Base-by-base conservation (phyloP, 768 basidiomycete genomes). In the Cyathus striatus region DNA sequence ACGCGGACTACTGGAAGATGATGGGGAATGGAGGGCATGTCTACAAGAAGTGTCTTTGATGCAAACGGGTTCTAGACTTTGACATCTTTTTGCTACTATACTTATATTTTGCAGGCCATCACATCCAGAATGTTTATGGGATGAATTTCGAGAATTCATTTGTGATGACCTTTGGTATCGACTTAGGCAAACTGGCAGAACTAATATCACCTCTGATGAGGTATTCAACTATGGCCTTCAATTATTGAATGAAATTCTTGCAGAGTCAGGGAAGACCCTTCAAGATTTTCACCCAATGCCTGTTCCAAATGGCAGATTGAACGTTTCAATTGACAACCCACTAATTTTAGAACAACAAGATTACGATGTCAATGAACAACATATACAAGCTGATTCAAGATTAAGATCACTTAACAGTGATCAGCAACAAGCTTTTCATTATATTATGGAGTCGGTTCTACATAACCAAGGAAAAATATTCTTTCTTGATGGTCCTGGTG, bases 401-500 rank as follows among this genome's bases (percentile, higher is more conserved):
- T 16, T 20, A 7, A 39, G 23, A n/a, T n/a, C n/a, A 16, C 44
- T 69, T 6, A 72, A 69, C 57, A 7, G 5, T 5, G 63, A 62
- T 5, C 69, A 70, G 41, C 41, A 37, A 6, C 5, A 3, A n/a
- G 61, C 62, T 2, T 69, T 56, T 52, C 40, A 67, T 33, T 20
- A 17, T 0, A 59, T 72, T 23, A 40, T 59, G 1, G 10, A 51
- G 2, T 52, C 66, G 23, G 62, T 64, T 3, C 32, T 46, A 3
- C 20, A 49, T 20, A 30, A 54, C 4, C 4, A 18, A 2, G 54
- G 55, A 4, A 24, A 50, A 34, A 20, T 30, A 6, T 69, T 73
- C 55, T 76, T 73, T 44, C 46, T 75, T 13, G 48, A 72, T 60
- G 65, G 73, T 4, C 55, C 68, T 24, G 73, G 66, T 14, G 73